Base-by-base conservation (phyloP, 441 rosid genomes). In the California macrophylla region DNA sequence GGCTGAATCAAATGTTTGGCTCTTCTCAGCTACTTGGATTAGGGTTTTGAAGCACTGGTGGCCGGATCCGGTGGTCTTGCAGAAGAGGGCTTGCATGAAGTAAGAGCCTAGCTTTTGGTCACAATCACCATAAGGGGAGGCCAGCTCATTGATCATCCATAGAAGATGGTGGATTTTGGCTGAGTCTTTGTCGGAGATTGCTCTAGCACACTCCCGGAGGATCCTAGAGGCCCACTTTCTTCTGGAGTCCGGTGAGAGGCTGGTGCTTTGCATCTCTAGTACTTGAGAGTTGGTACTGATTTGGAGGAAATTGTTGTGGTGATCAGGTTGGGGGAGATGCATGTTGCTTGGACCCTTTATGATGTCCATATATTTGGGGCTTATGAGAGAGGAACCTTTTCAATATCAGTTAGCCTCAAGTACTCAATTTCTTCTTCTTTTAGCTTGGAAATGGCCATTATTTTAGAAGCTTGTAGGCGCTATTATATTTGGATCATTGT, bases 121-220 rank as follows among this genome's bases (percentile, higher is more conserved):
- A 61, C 81, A 84, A 62, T 86, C 94, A 7, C 94, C 94, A 21
- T 89, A 89, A 9, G 91, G 94, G 29, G 91, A 89, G 20, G 94
- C 83, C 20, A 89, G 78, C 73, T 86, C 94, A 66, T 88, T 88
- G 45, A 88, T 69, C 94, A 86, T 85, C 91, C 91, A 86, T 0
- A 89, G 83, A 16, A 89, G 91, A 52, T 84, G 87, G 69, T 86
- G 94, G 74, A 85, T 84, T 74, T 82, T 82, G 73, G 65, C 68
- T 12, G 91, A 82, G 76, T 89, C 90, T 70, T 86, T 86, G 64
- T 85, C 88, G 34, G 86, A 84, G 78, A 89, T 84, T 21, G 94
- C 94, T 76, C 82, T 76, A 8, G 94, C 91, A 32, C 94, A 86
- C 78, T 89, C 91, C 29, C 32, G 77, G 6, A 89, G 89, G 66